Conservation (phyloP, 208 protist genomes). For the Leptomonas seymouri region DNA sequence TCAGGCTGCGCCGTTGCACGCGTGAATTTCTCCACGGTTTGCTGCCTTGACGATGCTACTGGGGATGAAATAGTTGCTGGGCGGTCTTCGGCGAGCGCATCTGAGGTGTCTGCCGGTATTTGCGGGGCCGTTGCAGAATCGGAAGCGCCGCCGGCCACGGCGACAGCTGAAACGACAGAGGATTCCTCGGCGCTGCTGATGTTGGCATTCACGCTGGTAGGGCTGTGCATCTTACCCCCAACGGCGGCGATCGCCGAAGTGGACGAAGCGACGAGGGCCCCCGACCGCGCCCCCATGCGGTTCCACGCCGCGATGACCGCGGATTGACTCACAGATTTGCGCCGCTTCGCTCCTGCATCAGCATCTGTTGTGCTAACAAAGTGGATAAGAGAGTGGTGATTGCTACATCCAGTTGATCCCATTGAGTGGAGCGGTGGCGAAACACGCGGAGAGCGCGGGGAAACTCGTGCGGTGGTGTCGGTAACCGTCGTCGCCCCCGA, state of each 20-base stretch:
- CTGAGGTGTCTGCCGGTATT: too few relatives aligned
- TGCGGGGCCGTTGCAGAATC: too few relatives aligned
- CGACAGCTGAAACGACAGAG: background rate
- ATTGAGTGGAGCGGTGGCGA: background rate
- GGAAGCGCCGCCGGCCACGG: background rate
- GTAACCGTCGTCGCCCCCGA: constrained; percentile 25
- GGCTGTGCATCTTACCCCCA: background rate
- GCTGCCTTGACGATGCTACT: too few relatives aligned
- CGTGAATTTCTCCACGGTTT: too few relatives aligned
- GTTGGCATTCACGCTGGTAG: background rate
- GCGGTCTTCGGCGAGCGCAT: too few relatives aligned
- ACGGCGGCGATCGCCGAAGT: background rate
- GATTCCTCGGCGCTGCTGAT: background rate
- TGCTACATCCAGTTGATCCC: background rate
- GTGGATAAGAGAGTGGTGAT: background rate
- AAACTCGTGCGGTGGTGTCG: constrained; percentile 27
- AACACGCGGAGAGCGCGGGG: constrained; percentile 7
- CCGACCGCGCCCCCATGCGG: constrained; percentile 20
- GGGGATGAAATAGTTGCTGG: too few relatives aligned
- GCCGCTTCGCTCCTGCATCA: background rate
- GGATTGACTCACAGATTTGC: constrained; percentile 16
- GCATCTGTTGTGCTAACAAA: background rate
- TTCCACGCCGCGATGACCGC: constrained; percentile 37
- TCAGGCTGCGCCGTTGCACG: too few relatives aligned
- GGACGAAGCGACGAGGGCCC: background rate